Percentiles rank a stretch among this genome's conserved stretches.
phyloP scores from a whole-genome alignment of 306 rosid species.

The Urtica urens region DNA sequence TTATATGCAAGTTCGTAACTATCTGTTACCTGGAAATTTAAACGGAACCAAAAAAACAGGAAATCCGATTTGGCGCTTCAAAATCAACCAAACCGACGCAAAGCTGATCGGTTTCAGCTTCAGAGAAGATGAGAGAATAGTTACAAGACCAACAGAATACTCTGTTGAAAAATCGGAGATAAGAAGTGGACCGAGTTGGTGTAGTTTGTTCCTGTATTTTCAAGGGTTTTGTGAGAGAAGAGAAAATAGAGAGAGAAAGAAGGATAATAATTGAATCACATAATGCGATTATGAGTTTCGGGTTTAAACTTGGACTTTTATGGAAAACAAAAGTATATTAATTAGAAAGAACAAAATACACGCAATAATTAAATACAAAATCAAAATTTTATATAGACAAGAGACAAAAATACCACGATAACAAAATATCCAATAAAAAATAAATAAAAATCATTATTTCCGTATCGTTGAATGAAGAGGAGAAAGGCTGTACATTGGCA shows the following conservation, averaged over 20 bases:
- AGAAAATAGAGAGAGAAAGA: background rate
- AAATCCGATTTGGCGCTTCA: slow-evolving; percentile 8
- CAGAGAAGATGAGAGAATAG: background rate
- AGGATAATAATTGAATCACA: background rate
- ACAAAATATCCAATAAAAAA: background rate
- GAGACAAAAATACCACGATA: background rate
- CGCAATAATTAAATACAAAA: background rate
- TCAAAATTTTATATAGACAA: background rate
- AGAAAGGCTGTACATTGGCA: no score
- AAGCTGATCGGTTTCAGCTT: no score
- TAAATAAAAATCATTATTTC: background rate
- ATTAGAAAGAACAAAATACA: background rate
- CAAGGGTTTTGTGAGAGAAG: no score
- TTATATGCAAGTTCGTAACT: slow-evolving; percentile 4
- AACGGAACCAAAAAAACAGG: background rate
- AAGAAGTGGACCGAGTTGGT: no score
- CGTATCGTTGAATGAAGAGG: background rate
- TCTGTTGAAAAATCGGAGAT: background rate
- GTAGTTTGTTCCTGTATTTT: no score
- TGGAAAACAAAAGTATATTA: background rate
- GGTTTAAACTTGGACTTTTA: background rate
- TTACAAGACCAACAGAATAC: background rate
- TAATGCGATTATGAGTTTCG: background rate
- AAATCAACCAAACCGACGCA: background rate
- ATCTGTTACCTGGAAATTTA: background rate